These are phyloP conservation scores for Hypomyces perniciosus DNA, from an alignment of 2,329 filamentous ascomycete species.

Conservation along the genomic window DNA sequence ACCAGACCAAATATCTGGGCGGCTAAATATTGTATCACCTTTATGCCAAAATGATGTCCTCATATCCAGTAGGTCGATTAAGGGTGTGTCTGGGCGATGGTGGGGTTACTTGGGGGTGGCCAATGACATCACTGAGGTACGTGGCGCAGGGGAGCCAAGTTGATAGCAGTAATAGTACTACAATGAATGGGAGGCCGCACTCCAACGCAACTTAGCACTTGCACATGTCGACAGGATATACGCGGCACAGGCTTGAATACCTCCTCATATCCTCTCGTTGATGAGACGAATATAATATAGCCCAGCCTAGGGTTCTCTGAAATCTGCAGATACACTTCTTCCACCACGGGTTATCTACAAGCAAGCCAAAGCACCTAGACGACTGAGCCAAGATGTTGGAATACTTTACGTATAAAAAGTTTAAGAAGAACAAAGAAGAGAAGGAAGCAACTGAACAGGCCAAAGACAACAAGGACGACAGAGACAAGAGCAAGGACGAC, in stretches of 20 bases:
- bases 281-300: no score
- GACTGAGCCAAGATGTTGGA: slow-evolving; percentile 47
- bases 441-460: slow-evolving; percentile 33
- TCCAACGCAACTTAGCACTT: not conserved
- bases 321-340: no score
- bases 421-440: slow-evolving; percentile 52
- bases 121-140: slow-evolving; percentile 10
- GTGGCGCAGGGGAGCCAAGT: not conserved
- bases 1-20: no score
- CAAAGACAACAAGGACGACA: slow-evolving; percentile 11
- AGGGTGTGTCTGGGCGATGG: slow-evolving; percentile 1
- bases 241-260: not conserved
- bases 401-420: slow-evolving; percentile 57
- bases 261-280: not conserved
- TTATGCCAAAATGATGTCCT: no score
- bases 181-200: not conserved
- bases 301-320: not conserved
- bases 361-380: not conserved
- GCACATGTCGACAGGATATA: slow-evolving; percentile 7
- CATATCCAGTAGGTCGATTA: not conserved
- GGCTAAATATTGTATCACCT: no score
- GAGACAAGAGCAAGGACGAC: not conserved
- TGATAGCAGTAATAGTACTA: not conserved
- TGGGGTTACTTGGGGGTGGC: not conserved
- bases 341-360: no score